These are phyloP conservation scores for Tripidium arundinaceum DNA, from an alignment of 202 grass and related monocot genomes.

Conservation along the genomic window DNA sequence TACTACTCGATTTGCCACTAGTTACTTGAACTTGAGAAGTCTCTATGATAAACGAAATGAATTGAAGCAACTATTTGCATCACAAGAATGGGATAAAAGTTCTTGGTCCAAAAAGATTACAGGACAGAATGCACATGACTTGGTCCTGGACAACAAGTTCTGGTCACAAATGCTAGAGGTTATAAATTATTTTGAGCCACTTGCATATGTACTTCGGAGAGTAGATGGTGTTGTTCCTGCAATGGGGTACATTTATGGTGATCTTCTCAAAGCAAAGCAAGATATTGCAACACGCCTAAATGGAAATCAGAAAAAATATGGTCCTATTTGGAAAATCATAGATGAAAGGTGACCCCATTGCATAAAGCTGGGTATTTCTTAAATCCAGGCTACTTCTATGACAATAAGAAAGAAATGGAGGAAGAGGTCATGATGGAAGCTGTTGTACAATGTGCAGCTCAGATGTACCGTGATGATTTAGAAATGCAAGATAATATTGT, in stretches of 20 bases:
- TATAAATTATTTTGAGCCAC: constrained; percentile 11
- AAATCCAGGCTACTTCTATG: constrained; percentile 9
- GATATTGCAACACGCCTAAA: background rate
- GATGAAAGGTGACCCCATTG: constrained; percentile 14
- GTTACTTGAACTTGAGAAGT: constrained; percentile 13
- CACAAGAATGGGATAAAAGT: background rate
- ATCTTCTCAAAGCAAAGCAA: constrained; percentile 21
- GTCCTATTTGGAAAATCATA: constrained; percentile 16
- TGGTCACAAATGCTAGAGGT: background rate
- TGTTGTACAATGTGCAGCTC: background rate
- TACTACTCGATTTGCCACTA: constrained; percentile 17
- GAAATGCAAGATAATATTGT: background rate
- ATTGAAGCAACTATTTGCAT: background rate
- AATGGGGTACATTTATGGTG: constrained; percentile 20
- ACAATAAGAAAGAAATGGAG: constrained; percentile 13
- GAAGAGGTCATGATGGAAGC: background rate
- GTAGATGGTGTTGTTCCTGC: constrained; percentile 16
- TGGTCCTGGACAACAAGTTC: background rate
- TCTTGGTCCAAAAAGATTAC: background rate
- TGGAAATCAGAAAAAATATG: constrained; percentile 7
- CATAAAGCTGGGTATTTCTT: constrained; percentile 22
- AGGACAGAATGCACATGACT: background rate
- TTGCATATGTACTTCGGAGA: background rate
- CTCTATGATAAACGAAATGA: constrained; percentile 10
- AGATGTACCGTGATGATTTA: background rate